Base-by-base conservation (phyloP, 2,329 filamentous ascomycete species). In the Ceratocystis huliohia region DNA sequence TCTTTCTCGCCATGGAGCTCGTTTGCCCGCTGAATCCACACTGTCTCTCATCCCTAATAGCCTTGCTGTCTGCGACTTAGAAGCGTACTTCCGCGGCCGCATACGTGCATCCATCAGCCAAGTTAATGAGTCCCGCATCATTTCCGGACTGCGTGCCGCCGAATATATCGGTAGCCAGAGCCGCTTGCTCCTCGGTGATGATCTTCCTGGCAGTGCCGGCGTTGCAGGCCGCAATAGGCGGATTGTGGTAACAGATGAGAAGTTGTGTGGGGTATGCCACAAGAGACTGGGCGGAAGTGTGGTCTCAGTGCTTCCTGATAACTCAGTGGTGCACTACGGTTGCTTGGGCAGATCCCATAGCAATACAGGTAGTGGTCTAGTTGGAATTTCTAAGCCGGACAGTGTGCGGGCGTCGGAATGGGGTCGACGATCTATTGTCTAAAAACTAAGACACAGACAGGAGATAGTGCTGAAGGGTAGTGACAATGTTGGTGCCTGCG, bases 201-300 rank as follows among this genome's bases (percentile, higher is more conserved):
- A 84, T 13, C 70, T 78, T n/a, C 75, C 76, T 1, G 77, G 78
- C 30, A 79, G 79, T 0, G 22, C 50, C 15, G 67, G 61, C 6
- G n/a, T 50, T 5, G 63, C 46, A 28, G 82, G 81, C 10, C 77
- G 80, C 64, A 84, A 82, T 70, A 76, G 82, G 65, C 82, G 90
- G 70, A 91, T 96, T 10, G 84, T 91, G 22, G 86, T 99, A 64
- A 85, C 83, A 8, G 93, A 99, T 72, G 93, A 97, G 73, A 81
- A 90, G 64, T 87, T 96, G 65, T 99, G 94, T 74, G 87, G 88
- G 13, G 89, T 96, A 17, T 99, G 94, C 74, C 88, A 96, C 75
- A 97, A 96, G 80, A 81, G 94, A 70, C 83, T 99, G 70, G 93
- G 92, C 1, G 88, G 91, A 1, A 96, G 89, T 74, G 94, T 96